Conservation (phyloP, 768 basidiomycete genomes). For the Leccinum truebloodii region DNA sequence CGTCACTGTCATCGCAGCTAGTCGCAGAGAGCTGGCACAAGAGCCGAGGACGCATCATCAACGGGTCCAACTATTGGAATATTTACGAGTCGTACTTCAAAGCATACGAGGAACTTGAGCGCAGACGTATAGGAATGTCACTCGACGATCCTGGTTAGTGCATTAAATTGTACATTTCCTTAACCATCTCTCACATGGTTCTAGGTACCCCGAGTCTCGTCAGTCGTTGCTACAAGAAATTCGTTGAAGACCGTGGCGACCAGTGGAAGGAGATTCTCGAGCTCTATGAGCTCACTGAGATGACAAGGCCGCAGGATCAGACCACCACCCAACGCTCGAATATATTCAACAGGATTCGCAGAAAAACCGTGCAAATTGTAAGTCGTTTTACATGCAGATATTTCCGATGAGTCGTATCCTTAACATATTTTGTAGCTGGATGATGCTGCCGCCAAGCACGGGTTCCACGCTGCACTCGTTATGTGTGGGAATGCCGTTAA, state of each 20-base stretch:
- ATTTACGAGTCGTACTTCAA: background rate
- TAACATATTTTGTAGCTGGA: background rate
- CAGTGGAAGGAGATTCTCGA: background rate
- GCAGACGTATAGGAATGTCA: background rate
- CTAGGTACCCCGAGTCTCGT: background rate
- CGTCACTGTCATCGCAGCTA: background rate
- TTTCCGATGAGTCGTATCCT: no score
- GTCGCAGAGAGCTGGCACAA: slow-evolving; percentile 2
- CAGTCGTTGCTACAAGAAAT: background rate
- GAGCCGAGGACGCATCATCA: background rate
- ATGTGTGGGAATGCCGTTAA: slow-evolving; percentile 7
- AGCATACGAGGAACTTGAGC: background rate
- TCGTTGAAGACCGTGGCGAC: background rate
- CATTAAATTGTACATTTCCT: no score
- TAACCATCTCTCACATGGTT: no score
- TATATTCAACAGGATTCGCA: background rate
- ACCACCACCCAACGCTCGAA: background rate
- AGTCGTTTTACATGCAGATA: background rate
- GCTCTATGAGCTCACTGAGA: background rate
- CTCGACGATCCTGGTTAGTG: background rate
- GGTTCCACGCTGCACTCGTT: background rate
- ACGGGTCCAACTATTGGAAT: slow-evolving; percentile 1
- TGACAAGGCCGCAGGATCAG: background rate
- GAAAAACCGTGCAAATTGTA: background rate
- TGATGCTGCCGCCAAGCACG: background rate